Evolutionary conservation across 495 filamentous ascomycete species (phyloP), one percentile per base, ranked within the genome.

Genomic region (Collariella sp.): DNA sequence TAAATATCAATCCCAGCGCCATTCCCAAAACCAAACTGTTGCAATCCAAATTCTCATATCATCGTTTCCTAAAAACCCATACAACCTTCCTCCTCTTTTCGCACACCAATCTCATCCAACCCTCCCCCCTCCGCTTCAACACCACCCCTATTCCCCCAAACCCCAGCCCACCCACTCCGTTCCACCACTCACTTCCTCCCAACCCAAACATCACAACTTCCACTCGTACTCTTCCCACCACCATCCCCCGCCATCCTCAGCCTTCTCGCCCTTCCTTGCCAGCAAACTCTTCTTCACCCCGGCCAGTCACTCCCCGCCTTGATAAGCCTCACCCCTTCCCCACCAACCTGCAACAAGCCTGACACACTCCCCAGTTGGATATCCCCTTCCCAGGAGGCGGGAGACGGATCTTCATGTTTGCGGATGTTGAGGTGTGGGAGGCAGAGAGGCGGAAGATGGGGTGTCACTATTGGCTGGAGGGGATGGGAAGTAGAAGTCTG

Each of bases 321-420:
- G 19, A 69, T 56, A 15, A 72, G 19, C 62, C 55, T 59, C 9
- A 75, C 67, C 19, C 64, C 71, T 29, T 62, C 56, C 2, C 73
- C 72, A 7, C 20, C 46, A 1, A 60, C 70, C 4, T 33, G 46
- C 2, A 76, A 40, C 12, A 26, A 46, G 7, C 71, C 72, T 23
- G 58, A 59, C 10, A 63, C 56, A 26, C 68, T 59, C 40, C 54
- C 5, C 16, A 70, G 56, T 11, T 22, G 16, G 13, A 75, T 50
- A 15, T 61, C 44, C 0, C 75, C 75, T 53, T 74, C 72, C 74
- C 75, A 77, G 1, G 57, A 48, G 22, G 48, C 56, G 0, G 75
- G 73, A 24, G 69, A 73, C 11, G 36, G 3, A 76, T 48, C 11
- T 38, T 44, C 36, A 74, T 55, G 18, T 65, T 46, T 0, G 65